phyloP scores from a whole-genome alignment of 2,329 filamentous ascomycete genomes.

The Colletotrichum sp. region DNA sequence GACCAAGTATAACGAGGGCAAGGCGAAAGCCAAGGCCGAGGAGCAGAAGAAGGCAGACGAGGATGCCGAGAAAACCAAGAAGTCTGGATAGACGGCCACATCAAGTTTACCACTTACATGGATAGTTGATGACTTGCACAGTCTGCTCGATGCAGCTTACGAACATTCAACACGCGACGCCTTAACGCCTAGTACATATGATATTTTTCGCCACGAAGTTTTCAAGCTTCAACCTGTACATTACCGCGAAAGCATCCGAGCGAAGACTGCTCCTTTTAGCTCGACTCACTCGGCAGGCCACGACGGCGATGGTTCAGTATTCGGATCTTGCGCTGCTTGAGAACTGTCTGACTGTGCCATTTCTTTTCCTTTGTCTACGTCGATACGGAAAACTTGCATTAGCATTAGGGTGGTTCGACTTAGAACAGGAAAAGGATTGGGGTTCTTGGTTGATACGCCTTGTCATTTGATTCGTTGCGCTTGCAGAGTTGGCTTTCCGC shows the following conservation, averaged over 20 bases:
- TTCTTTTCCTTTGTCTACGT: slow-evolving; percentile 5
- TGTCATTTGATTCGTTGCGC: not conserved
- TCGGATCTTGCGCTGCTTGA: not conserved
- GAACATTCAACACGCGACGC: not conserved
- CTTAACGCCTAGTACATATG: not conserved
- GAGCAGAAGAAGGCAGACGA: slow-evolving; percentile 24
- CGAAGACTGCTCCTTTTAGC: not conserved
- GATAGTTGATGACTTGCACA: not conserved
- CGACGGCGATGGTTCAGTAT: not conserved
- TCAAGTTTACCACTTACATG: not conserved
- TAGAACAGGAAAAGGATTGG: not conserved
- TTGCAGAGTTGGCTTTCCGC: not conserved
- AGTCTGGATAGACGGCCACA: not conserved
- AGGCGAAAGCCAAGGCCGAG: slow-evolving; percentile 28
- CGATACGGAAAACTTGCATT: not conserved
- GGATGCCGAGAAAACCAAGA: not conserved
- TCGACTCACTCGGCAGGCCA: not conserved
- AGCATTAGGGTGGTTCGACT: not conserved
- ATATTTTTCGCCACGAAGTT: not conserved
- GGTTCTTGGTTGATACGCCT: not conserved
- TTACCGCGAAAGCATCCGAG: not conserved
- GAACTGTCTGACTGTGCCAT: not conserved
- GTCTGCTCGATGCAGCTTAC: not conserved
- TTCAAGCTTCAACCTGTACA: not conserved
- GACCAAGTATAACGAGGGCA: slow-evolving; percentile 63